Conservation (phyloP, 768 basidiomycete genomes). For the Tylopilus vinaceipallidus region DNA sequence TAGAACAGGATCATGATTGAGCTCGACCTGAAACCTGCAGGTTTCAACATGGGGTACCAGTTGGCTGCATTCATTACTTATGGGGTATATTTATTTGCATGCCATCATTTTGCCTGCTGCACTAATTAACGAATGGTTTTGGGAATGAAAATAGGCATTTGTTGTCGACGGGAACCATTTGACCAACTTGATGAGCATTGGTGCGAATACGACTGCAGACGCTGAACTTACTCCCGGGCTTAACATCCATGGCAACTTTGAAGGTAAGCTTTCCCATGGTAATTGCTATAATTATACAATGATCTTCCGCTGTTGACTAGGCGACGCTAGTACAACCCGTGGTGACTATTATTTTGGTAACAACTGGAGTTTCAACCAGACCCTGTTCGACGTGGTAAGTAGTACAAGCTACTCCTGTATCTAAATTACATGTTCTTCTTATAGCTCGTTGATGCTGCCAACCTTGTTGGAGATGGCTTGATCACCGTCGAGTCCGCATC, state of each 20-base stretch:
- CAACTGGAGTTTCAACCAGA: constrained; percentile 25
- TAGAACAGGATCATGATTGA: no score
- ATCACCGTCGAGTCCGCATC: constrained; percentile 23
- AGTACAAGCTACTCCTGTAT: background rate
- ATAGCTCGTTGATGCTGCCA: constrained; percentile 15
- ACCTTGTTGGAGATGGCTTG: constrained; percentile 12
- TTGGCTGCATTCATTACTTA: constrained; percentile 21
- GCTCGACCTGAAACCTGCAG: background rate
- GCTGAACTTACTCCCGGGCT: constrained; percentile 18
- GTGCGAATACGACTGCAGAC: constrained; percentile 19
- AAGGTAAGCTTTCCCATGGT: constrained; percentile 10
- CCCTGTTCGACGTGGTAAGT: constrained; percentile 21
- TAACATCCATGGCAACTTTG: constrained; percentile 25
- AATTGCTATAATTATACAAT: background rate
- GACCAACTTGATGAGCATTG: constrained; percentile 28
- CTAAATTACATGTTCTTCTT: background rate
- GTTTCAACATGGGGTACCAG: constrained; percentile 25
- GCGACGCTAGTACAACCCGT: constrained; percentile 27
- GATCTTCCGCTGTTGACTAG: constrained; percentile 4
- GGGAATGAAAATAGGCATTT: constrained; percentile 17
- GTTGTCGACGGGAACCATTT: constrained; percentile 28
- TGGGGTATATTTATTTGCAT: constrained; percentile 6
- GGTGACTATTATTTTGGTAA: constrained; percentile 27
- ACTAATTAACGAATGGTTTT: background rate
- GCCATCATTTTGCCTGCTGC: no score